A percentile compares a stretch with the other conserved stretches of the same genome.
These are phyloP conservation scores for Colletotrichum spinosum DNA, from an alignment of 2,329 filamentous ascomycete genomes.

Conservation along the genomic window DNA sequence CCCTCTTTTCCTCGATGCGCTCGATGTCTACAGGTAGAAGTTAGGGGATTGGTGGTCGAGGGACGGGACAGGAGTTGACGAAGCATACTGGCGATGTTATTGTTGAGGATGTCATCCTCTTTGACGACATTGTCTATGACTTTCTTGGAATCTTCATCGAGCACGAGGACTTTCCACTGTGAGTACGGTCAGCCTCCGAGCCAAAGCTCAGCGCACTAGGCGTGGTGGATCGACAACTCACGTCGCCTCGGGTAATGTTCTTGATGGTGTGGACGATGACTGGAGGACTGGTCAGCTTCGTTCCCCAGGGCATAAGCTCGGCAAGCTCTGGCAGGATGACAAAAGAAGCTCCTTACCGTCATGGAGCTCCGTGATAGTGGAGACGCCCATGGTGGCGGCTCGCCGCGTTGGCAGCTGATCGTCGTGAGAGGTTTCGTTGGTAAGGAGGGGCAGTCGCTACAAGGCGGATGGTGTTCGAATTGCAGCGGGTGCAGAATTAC, in stretches of 20 bases:
- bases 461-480: slow-evolving; percentile 1
- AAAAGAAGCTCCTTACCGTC: slow-evolving; percentile 67
- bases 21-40: slow-evolving; percentile 80
- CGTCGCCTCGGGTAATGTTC: slow-evolving; percentile 83
- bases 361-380: slow-evolving; percentile 69
- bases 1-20: slow-evolving; percentile 87
- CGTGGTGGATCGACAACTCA: slow-evolving; percentile 56
- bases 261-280: slow-evolving; percentile 81
- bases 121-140: slow-evolving; percentile 92
- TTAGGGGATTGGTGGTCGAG: slow-evolving; percentile 28
- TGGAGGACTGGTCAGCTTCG: slow-evolving; percentile 47
- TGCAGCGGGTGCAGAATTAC: slow-evolving; percentile 19
- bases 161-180: slow-evolving; percentile 96
- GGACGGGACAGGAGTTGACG: not conserved
- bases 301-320: not conserved
- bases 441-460: slow-evolving; percentile 6
- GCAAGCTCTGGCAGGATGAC: not conserved
- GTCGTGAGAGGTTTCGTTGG: not conserved
- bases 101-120: slow-evolving; percentile 96
- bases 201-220: not conserved
- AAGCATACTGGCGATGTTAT: slow-evolving; percentile 90
- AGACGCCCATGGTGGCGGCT: slow-evolving; percentile 78
- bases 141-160: slow-evolving; percentile 86
- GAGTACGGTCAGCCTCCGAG: slow-evolving; percentile 14
- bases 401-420: slow-evolving; percentile 31